phyloP scores from a whole-genome alignment of 1,139 yeast genomes.

The Zygoascus meyerae region DNA sequence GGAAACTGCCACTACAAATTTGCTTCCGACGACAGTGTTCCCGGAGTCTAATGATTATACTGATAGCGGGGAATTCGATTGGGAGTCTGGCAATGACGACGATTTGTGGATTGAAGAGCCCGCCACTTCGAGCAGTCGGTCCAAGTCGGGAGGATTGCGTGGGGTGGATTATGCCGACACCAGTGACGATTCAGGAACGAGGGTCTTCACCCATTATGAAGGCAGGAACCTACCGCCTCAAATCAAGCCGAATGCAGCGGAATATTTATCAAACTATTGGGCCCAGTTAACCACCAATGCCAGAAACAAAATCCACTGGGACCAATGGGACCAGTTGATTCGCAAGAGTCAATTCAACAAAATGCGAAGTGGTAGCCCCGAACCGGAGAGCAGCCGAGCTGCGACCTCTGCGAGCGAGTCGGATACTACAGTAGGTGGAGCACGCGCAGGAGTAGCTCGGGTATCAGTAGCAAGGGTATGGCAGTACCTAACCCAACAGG shows the following conservation, averaged over 20 bases:
- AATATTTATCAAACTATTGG: conserved; percentile 22
- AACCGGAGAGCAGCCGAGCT: conserved; percentile 1
- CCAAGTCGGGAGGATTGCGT: neutral
- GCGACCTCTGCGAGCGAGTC: conserved; percentile 18
- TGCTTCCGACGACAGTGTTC: neutral
- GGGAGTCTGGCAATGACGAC: conserved; percentile 10
- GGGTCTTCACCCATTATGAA: conserved; percentile 10
- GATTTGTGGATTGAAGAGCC: conserved; percentile 8
- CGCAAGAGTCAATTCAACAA: neutral
- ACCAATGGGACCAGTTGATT: conserved; percentile 13
- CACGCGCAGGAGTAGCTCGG: conserved; percentile 4
- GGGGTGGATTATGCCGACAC: neutral
- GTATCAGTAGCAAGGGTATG: conserved; percentile 12
- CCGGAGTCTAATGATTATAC: conserved; percentile 5
- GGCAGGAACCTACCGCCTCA: conserved; percentile 10
- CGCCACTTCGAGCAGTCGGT: neutral
- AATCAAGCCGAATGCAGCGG: conserved; percentile 18
- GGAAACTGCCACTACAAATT: neutral
- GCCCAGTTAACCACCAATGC: conserved; percentile 24
- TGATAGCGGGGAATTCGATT: conserved; percentile 10
- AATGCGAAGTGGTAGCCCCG: neutral
- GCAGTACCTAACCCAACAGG: conserved; percentile 14
- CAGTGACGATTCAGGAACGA: conserved; percentile 2
- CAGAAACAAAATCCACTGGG: conserved; percentile 24
- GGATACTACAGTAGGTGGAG: conserved; percentile 16